Conservation (phyloP, 257 asterid genomes). For the Galeopsis tetrahit region DNA sequence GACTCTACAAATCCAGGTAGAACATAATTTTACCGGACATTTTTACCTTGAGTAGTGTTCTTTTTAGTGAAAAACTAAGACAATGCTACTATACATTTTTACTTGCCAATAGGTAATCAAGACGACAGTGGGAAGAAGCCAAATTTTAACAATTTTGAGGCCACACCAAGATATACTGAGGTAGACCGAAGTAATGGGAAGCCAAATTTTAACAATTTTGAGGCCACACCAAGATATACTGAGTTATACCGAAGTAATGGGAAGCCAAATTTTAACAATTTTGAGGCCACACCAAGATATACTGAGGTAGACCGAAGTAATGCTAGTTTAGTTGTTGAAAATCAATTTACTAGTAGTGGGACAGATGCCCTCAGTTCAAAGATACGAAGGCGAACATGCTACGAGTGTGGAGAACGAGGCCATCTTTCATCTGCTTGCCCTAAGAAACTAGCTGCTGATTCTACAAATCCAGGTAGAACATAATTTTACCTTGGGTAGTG, state of each 20-base stretch:
- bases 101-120: conserved; percentile 40
- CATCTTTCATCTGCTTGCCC: conserved; percentile 77
- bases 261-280: neutral
- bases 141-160: neutral
- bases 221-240: neutral
- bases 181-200: neutral
- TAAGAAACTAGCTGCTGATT: neutral
- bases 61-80: conserved; percentile 1
- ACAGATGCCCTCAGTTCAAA: conserved; percentile 56
- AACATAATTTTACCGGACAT: neutral
- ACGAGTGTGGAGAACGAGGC: conserved; percentile 80
- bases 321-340: conserved; percentile 10
- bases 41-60: conserved; percentile 8
- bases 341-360: conserved; percentile 34
- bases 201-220: neutral
- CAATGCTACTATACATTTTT: conserved; percentile 15
- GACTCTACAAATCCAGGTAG: neutral
- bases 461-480: neutral
- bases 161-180: neutral
- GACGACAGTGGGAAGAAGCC: neutral
- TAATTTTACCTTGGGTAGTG: neutral
- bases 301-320: conserved; percentile 3
- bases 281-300: conserved; percentile 1
- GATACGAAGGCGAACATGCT: conserved; percentile 76
- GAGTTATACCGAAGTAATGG: neutral